Base-by-base conservation (phyloP, 805 yeast genomes). In the Myxozyma vanderwaltii region DNA sequence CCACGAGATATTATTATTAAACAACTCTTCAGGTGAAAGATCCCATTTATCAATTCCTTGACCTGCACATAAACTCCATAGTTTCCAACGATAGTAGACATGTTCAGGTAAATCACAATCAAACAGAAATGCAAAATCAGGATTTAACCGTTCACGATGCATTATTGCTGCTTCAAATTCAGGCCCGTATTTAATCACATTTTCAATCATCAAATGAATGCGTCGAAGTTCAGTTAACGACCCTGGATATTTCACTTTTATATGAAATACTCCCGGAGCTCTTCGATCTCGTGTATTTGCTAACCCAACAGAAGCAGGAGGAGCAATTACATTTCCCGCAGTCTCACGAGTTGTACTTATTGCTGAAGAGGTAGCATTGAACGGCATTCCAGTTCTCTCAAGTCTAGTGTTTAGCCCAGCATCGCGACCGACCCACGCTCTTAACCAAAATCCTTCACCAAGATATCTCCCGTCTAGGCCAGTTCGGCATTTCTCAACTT, bases 51-150 rank as follows among this genome's bases (percentile, higher is more conserved):
- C 56, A 10, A 55, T 27, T 6, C 44, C 53, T 29, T 56, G 65
- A 40, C 54, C 64, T 44, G 49, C 55, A 6, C 41, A 48, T 4
- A 68, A n/a, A 24, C 64, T 52, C 54, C 55, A 61, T 15, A 68
- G 43, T 44, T 60, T 66, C 69, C 71, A 69, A 21, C 69, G 52
- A 50, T 70, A 69, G 50, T 69, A 69, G 7, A 48, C 45, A 40
- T 70, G 71, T 23, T 52, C 48, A 4, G 63, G 53, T 13, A 45
- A 38, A 17, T 33, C 46, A 12, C 47, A 23, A 43, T 69, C 65
- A 54, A 66, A 69, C 49, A 69, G 56, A 44, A 70, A 69, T 52
- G 68, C 72, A 46, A 58, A 69, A 5, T 55, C 58, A 2, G 63
- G 66, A 49, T 69, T 68, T 13, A 53, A 13, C 8, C 44, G 44